Conservation (phyloP, 768 basidiomycete genomes). For the Lactarius psammicola region DNA sequence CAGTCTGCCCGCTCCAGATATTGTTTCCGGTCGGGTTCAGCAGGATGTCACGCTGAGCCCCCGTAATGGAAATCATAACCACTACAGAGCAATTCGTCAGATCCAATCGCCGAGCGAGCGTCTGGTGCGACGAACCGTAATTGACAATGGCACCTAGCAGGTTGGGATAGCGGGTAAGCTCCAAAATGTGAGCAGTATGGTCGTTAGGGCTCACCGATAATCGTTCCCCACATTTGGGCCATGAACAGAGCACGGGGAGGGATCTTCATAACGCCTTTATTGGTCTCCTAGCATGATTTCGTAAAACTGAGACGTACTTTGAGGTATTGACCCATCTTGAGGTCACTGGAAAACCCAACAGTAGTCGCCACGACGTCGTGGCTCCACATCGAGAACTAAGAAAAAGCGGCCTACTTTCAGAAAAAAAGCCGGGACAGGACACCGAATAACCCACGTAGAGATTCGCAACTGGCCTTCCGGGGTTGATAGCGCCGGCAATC, state of each 20-base stretch:
- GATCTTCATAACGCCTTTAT: slow-evolving; percentile 43
- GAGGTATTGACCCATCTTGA: slow-evolving; percentile 56
- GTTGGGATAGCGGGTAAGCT: background rate
- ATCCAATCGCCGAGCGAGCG: slow-evolving; percentile 29
- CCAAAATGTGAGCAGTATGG: background rate
- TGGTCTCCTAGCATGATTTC: background rate
- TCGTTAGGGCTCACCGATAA: slow-evolving; percentile 42
- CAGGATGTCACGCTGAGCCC: slow-evolving; percentile 53
- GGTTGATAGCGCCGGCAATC: slow-evolving; percentile 58
- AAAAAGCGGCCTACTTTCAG: background rate
- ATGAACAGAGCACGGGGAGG: slow-evolving; percentile 66
- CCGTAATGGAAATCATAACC: slow-evolving; percentile 58
- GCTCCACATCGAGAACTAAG: slow-evolving; percentile 66
- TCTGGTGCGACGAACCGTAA: slow-evolving; percentile 32
- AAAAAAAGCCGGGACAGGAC: background rate
- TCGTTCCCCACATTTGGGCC: slow-evolving; percentile 64
- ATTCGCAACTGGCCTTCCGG: slow-evolving; percentile 66
- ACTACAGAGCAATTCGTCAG: slow-evolving; percentile 34
- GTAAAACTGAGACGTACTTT: slow-evolving; percentile 13
- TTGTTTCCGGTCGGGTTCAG: slow-evolving; percentile 54
- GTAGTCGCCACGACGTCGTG: slow-evolving; percentile 59
- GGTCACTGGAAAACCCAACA: slow-evolving; percentile 50
- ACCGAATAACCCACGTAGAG: slow-evolving; percentile 47
- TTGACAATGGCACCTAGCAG: slow-evolving; percentile 37
- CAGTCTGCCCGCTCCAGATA: slow-evolving; percentile 45